Evolutionary conservation across 805 yeast genomes (phyloP).

Genomic region (Priceomyces carsonii): DNA sequence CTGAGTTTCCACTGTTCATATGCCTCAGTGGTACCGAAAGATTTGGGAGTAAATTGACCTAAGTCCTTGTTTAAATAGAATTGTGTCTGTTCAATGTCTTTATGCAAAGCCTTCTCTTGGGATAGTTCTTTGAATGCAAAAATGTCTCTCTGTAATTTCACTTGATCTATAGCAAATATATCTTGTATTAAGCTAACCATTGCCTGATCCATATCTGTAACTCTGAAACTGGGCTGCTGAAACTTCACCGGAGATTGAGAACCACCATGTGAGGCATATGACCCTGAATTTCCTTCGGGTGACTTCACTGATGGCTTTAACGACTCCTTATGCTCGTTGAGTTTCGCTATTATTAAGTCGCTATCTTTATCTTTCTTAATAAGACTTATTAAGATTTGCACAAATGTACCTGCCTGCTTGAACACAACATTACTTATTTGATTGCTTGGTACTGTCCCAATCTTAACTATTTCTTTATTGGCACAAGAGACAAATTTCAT

Average conservation of each 20-base stretch:
- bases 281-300: conserved; percentile 5
- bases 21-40: conserved; percentile 21
- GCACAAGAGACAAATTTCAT: conserved; percentile 55
- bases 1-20: conserved; percentile 35
- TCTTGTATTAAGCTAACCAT: conserved; percentile 39
- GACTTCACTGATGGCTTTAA: conserved; percentile 25
- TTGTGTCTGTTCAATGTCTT: conserved; percentile 33
- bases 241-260: conserved; percentile 16
- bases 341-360: conserved; percentile 41
- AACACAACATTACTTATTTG: conserved; percentile 36
- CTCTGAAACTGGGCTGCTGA: conserved; percentile 50
- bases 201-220: conserved; percentile 57
- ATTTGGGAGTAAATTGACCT: conserved; percentile 37
- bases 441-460: conserved; percentile 30
- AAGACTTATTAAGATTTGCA: conserved; percentile 36
- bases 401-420: conserved; percentile 35
- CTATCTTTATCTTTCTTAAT: conserved; percentile 38
- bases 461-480: conserved; percentile 50
- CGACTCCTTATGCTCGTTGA: conserved; percentile 42
- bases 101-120: conserved; percentile 38
- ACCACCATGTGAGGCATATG: conserved; percentile 6
- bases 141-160: conserved; percentile 57
- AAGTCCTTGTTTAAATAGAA: conserved; percentile 38
- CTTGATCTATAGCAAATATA: conserved; percentile 50
- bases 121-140: conserved; percentile 40